These are phyloP conservation scores for Taiozyma sp. DNA, from an alignment of 1,139 yeast species.

Conservation along the genomic window DNA sequence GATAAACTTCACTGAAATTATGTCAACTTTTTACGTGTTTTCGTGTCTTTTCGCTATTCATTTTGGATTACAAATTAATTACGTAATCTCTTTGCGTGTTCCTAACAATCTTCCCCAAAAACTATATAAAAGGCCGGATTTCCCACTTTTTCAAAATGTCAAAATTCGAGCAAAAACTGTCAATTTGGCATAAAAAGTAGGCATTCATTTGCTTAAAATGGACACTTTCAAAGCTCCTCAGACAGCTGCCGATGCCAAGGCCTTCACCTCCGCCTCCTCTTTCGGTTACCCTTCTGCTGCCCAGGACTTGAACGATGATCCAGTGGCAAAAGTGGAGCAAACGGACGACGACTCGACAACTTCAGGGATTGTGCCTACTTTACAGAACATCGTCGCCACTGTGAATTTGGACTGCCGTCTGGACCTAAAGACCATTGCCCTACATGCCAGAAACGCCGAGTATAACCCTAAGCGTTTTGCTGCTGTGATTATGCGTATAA, in stretches of 20 bases:
- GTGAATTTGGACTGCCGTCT: conserved; percentile 94
- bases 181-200: neutral
- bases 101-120: conserved; percentile 3
- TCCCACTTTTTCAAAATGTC: conserved; percentile 15
- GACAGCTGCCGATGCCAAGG: conserved; percentile 25
- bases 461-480: conserved; percentile 98
- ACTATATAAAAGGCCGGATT: conserved; percentile 13
- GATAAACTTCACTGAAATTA: too few species aligned
- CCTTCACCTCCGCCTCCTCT: conserved; percentile 22
- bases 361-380: conserved; percentile 93
- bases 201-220: conserved; percentile 8
- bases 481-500: conserved; percentile 98
- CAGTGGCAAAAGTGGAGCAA: neutral
- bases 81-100: neutral
- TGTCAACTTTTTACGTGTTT: too few species aligned
- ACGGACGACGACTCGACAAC: conserved; percentile 63
- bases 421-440: conserved; percentile 93
- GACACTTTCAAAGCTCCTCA: conserved; percentile 25
- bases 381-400: conserved; percentile 97
- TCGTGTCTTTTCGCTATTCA: too few species aligned
- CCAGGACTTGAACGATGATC: conserved; percentile 19
- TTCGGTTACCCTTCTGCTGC: conserved; percentile 24
- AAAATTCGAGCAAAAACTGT: neutral
- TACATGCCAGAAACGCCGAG: conserved; percentile 99
- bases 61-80: too few species aligned